Conservation (phyloP, 768 basidiomycete species). For the Pisolithus sp. region DNA sequence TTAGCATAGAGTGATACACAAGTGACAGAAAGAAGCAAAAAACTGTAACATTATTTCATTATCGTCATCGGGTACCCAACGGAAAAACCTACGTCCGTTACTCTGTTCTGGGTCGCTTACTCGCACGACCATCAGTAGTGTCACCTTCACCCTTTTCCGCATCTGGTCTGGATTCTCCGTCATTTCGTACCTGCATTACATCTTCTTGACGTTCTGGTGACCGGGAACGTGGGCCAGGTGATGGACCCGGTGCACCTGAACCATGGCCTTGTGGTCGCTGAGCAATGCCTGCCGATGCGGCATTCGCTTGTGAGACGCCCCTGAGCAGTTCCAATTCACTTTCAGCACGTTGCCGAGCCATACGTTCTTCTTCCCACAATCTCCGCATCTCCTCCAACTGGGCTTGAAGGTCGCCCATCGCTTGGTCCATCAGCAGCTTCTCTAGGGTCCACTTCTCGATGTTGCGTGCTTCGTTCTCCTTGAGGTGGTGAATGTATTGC, state of each 20-base stretch:
- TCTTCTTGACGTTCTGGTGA: conserved; percentile 24
- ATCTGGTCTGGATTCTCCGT: conserved; percentile 18
- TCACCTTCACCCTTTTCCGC: conserved; percentile 1
- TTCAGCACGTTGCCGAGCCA: conserved; percentile 52
- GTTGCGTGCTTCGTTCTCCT: conserved; percentile 85
- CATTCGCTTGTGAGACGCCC: conserved; percentile 23
- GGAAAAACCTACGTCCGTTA: not conserved
- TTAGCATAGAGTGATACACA: not conserved
- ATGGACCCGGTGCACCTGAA: not conserved
- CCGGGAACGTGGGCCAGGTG: conserved; percentile 18
- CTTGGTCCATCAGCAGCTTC: conserved; percentile 88
- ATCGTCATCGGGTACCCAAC: not conserved
- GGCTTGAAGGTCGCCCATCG: conserved; percentile 79
- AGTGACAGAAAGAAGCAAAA: too few relatives aligned
- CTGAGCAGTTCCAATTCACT: conserved; percentile 56
- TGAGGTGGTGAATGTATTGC: conserved; percentile 86
- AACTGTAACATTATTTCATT: not conserved
- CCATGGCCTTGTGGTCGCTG: conserved; percentile 10
- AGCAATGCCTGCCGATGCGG: not conserved
- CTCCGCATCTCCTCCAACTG: conserved; percentile 78
- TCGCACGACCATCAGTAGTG: not conserved
- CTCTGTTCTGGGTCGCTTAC: not conserved
- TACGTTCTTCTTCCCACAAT: conserved; percentile 76
- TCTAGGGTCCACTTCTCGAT: conserved; percentile 94
- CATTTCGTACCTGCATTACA: conserved; percentile 6